These are phyloP conservation scores for Graphium sp. DNA, from an alignment of 2,329 filamentous ascomycete species.

Conservation along the genomic window DNA sequence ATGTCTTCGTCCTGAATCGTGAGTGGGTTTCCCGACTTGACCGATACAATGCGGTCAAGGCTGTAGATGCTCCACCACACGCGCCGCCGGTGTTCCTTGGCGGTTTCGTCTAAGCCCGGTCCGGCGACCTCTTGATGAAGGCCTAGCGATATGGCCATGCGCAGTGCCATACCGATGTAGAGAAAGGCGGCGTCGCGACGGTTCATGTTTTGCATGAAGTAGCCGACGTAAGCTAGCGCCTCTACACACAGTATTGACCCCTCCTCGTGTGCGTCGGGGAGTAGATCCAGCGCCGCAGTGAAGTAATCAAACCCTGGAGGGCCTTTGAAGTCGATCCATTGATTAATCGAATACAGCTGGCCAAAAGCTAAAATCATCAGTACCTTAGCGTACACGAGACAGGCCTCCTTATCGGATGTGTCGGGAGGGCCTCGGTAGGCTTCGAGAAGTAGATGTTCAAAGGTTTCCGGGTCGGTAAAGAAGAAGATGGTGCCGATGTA, in stretches of 20 bases:
- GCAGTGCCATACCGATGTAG: conserved; percentile 33
- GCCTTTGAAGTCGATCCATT: conserved; percentile 31
- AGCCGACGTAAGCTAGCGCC: conserved; percentile 33
- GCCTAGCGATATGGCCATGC: conserved; percentile 39
- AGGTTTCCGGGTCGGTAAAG: conserved; percentile 25
- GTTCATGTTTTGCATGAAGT: conserved; percentile 41
- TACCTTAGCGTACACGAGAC: conserved; percentile 31
- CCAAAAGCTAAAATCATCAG: conserved; percentile 36
- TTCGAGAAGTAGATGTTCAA: conserved; percentile 23
- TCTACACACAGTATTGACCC: conserved; percentile 36
- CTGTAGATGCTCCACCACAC: conserved; percentile 42
- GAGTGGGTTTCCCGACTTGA: conserved; percentile 36
- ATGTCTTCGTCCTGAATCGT: conserved; percentile 38
- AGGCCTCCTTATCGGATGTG: conserved; percentile 23
- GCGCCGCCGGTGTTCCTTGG: conserved; percentile 29
- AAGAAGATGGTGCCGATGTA: conserved; percentile 42
- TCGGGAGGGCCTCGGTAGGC: conserved; percentile 25
- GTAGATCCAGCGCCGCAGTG: conserved; percentile 27
- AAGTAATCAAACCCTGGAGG: conserved; percentile 40
- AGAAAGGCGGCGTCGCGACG: conserved; percentile 35
- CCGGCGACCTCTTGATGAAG: conserved; percentile 32
- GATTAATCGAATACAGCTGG: conserved; percentile 38
- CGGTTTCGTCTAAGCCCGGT: conserved; percentile 15
- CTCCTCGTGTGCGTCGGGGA: conserved; percentile 37
- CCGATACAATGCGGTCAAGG: conserved; percentile 31